These are phyloP conservation scores for Globisporangium alternatum DNA, from an alignment of 352 stramenopile genomes.

Conservation along the genomic window DNA sequence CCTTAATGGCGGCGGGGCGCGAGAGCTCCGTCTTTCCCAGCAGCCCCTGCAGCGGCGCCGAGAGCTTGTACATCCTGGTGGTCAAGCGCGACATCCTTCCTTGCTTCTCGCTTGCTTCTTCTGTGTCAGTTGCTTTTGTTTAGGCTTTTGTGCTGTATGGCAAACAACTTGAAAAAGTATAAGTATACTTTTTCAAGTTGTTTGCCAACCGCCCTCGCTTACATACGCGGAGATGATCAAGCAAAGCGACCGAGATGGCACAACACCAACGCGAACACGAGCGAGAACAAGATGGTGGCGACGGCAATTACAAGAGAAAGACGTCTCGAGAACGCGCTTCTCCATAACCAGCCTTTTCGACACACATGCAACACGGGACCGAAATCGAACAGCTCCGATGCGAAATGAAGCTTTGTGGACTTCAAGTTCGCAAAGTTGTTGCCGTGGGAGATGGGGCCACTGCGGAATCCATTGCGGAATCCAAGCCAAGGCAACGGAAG, in stretches of 20 bases:
- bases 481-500: not conserved
- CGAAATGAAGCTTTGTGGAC: not conserved
- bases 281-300: no score
- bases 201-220: no score
- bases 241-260: no score
- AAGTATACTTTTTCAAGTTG: not conserved
- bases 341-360: no score
- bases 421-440: constrained; percentile 11
- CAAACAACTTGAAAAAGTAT: no score
- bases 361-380: no score
- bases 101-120: not conserved
- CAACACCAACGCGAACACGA: no score
- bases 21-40: constrained; percentile 71
- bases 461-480: not conserved
- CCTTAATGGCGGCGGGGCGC: constrained; percentile 62
- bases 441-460: not conserved
- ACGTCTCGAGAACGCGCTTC: no score
- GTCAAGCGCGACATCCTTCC: constrained; percentile 18
- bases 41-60: constrained; percentile 49
- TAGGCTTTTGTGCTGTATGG: not conserved
- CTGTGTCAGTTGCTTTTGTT: not conserved
- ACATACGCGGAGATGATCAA: no score
- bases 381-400: no score
- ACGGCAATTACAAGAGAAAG: no score
- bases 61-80: constrained; percentile 62